Base-by-base conservation (phyloP, 306 rosid genomes). In the Hippophae gyantsensis region DNA sequence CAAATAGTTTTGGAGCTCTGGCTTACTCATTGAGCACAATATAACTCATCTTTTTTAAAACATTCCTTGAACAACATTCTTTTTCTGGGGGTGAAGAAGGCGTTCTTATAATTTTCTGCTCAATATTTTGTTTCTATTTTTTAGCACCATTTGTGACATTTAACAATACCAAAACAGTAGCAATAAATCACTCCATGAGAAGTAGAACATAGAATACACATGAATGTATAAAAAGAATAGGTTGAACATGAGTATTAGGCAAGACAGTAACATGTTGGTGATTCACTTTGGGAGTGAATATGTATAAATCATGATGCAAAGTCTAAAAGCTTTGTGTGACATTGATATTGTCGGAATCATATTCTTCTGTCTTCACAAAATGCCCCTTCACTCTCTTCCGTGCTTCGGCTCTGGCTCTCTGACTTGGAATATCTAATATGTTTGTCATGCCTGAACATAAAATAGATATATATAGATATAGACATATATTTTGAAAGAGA, bases 401-500 rank as follows among this genome's bases (percentile, higher is more conserved):
- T 49, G 68, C 45, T 45, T 70, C 74, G 52, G 74, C 66, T 57
- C 65, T 72, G 46, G 74, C 64, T 81, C 80, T 80, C 59, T 72
- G 61, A 68, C 79, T 64, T 43, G 78, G 72, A 56, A 18, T 68
- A 64, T 53, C 66, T 56, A 51, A 58, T 61, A 64, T 87, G 74
- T 57, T 67, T 82, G 62, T 82, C 76, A 47, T 59, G 76, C 78
- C 86, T 87, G 81, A 60, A 69, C 54, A 66, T 50, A 47, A 49
- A 60, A 72, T 10, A 48, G 12, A 10, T 48, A 48, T 48, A 13
- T 1, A 18, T 18, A 18, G 23, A 18, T 0, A 18, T 0, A 18
- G 23, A 18, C 23, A 18, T 18, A 18, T 0, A 18, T 18, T 18
- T 18, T 18, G 23, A 18, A 18, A 18, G 23, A 18, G 23, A 18